Conservation (phyloP, 805 yeast species). For the Suhomyces kilbournensis region DNA sequence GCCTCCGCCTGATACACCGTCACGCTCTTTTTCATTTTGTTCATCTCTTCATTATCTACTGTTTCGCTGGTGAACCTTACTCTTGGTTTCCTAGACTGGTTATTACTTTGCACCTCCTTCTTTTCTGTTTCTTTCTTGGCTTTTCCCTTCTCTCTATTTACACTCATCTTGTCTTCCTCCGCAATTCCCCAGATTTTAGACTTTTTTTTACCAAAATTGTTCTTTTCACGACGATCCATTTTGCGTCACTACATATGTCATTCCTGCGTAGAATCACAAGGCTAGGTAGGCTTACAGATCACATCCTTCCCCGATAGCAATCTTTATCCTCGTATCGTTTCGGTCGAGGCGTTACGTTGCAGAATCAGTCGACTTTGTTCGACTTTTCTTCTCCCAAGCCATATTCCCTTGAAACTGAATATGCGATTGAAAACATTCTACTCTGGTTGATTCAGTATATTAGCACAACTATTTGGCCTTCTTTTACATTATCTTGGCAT, state of each 20-base stretch:
- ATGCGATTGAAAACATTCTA: no score
- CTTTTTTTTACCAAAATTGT: neutral
- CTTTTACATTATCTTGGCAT: no score
- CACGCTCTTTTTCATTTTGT: slow-evolving; percentile 59
- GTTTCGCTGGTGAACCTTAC: slow-evolving; percentile 87
- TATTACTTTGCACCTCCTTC: neutral
- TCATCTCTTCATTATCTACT: slow-evolving; percentile 85
- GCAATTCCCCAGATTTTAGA: neutral
- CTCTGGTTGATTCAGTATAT: no score
- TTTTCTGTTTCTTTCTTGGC: neutral
- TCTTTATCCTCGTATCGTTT: neutral
- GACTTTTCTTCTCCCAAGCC: neutral
- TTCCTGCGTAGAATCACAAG: neutral
- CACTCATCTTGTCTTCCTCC: neutral
- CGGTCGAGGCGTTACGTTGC: neutral
- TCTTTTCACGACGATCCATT: neutral
- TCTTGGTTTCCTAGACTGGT: neutral
- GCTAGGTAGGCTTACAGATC: no score
- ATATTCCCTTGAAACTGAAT: neutral
- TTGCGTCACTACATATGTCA: neutral
- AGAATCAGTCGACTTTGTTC: neutral
- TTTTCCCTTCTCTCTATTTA: neutral
- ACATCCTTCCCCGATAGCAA: neutral
- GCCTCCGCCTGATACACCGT: slow-evolving; percentile 2
- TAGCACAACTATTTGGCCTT: no score